These are phyloP conservation scores for Bolboschoenoplectus hybrid DNA, from an alignment of 202 grass and related monocot species.

Conservation along the genomic window DNA sequence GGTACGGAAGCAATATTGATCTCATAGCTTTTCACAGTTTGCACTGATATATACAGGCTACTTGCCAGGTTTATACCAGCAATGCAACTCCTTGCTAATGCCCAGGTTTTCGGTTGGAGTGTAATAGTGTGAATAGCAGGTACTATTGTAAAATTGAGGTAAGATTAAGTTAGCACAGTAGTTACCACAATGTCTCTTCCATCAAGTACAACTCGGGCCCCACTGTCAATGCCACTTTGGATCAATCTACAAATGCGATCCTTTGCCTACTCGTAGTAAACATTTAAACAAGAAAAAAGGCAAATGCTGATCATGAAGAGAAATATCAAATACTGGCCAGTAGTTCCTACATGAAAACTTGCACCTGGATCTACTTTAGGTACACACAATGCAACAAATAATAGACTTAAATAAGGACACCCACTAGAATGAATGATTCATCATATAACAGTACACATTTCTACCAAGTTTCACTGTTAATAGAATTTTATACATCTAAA, in stretches of 20 bases:
- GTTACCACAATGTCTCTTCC: constrained; percentile 79
- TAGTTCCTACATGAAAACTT: background rate
- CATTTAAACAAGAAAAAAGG: constrained; percentile 30
- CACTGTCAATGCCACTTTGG: constrained; percentile 75
- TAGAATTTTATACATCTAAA: constrained; percentile 26
- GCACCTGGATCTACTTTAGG: background rate
- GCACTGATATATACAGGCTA: background rate
- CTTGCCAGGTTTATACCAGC: background rate
- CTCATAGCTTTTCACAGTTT: background rate
- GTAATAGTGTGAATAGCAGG: constrained; percentile 5
- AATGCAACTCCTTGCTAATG: background rate
- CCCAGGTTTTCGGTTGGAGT: background rate
- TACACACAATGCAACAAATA: background rate
- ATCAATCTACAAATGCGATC: constrained; percentile 92
- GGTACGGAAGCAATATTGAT: background rate
- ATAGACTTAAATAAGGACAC: background rate
- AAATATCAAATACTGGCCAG: background rate
- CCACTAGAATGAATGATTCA: background rate
- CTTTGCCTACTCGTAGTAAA: constrained; percentile 62
- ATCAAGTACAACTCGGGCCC: constrained; percentile 81
- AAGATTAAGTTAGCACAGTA: background rate
- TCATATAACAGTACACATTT: constrained; percentile 20
- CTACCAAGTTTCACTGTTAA: background rate
- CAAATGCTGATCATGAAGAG: constrained; percentile 15
- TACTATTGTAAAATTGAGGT: constrained; percentile 21